Evolutionary conservation across 2,329 filamentous ascomycete genomes (phyloP), one percentile per base, ranked within the genome.

Genomic region (Verticillium alfalfae): DNA sequence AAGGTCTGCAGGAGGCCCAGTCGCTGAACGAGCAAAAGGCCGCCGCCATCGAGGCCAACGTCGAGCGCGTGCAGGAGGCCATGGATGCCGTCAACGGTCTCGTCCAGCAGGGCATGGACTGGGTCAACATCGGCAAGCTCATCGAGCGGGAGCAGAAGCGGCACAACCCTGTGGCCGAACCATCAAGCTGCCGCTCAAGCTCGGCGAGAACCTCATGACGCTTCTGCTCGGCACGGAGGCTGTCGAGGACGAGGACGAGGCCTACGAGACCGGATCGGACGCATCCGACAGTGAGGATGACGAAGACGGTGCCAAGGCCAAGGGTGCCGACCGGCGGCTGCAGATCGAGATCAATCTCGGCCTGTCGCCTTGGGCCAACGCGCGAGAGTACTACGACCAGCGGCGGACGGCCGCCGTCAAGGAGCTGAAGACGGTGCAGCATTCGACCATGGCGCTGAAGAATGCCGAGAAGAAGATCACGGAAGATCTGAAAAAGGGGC

Each of bases 91-190:
- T 99, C 60, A 98, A 96, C 72, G 91, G 92, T 0, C 79, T 98
- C n/a, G 86, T 99, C 63, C 86, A 86, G 5, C 92, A 97, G 70
- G 94, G 94, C 12, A 98, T 98, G 93, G 95, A 99, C 69, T 99
- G 95, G 95, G 87, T 92, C 12, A 91, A 97, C 66, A 93, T 98
- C 69, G 92, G 86, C 10, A 90, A 89, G 62, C 78, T 99, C 64
- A 91, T 99, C 59, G 92, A 97, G 72, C 85, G 92, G 66, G 94
- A 98, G 72, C 91, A 96, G 72, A 86, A 81, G 64, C 83, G 88
- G 57, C 82, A 86, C 34, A 99, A 99, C 66, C 86, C 91, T 0
- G 93, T 99, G 8, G 95, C 95, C 1, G 84, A 89, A 88, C 93
- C 55, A 96, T 99, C 70, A 91, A 90, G 71, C 78, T 96, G 18